phyloP scores from a whole-genome alignment of 495 filamentous ascomycete genomes.

The Penicillium taxi region DNA sequence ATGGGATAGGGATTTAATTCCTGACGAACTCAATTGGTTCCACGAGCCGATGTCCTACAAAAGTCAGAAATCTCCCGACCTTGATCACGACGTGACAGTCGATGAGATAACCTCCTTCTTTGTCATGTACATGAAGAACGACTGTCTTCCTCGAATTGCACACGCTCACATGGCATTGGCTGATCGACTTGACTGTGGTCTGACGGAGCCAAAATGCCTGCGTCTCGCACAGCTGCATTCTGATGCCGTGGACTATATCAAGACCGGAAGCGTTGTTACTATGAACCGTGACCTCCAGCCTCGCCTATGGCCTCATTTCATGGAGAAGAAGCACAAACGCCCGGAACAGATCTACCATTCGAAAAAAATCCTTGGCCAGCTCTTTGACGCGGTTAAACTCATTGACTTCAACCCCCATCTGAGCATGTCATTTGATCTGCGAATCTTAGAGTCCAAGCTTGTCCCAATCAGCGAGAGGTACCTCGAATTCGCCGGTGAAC shows the following conservation, averaged over 20 bases:
- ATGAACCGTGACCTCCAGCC: slow-evolving; percentile 56
- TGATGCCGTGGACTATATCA: slow-evolving; percentile 85
- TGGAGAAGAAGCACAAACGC: slow-evolving; percentile 58
- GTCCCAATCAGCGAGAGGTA: slow-evolving; percentile 38
- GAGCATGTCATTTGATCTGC: slow-evolving; percentile 62
- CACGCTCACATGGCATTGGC: slow-evolving; percentile 74
- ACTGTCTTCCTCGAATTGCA: slow-evolving; percentile 71
- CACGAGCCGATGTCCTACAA: slow-evolving; percentile 66
- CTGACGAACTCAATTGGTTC: slow-evolving; percentile 60
- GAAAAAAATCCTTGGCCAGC: slow-evolving; percentile 62
- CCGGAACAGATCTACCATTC: slow-evolving; percentile 57
- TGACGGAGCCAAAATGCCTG: slow-evolving; percentile 63
- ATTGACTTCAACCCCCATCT: slow-evolving; percentile 66
- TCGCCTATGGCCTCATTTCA: slow-evolving; percentile 75
- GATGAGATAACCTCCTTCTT: slow-evolving; percentile 77
- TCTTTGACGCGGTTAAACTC: slow-evolving; percentile 66
- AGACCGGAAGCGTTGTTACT: slow-evolving; percentile 69
- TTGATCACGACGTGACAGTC: slow-evolving; percentile 52
- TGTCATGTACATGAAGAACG: slow-evolving; percentile 88
- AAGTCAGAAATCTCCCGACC: slow-evolving; percentile 39
- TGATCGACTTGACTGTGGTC: slow-evolving; percentile 54
- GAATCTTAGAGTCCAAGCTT: slow-evolving; percentile 60
- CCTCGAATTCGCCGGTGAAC: slow-evolving; percentile 48
- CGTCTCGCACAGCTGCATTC: slow-evolving; percentile 78
- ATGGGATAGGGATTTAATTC: slow-evolving; percentile 77